Percentiles rank a stretch among this genome's conserved stretches.
Conservation (phyloP, 768 basidiomycete genomes). For the Dentipellis fragilis region DNA sequence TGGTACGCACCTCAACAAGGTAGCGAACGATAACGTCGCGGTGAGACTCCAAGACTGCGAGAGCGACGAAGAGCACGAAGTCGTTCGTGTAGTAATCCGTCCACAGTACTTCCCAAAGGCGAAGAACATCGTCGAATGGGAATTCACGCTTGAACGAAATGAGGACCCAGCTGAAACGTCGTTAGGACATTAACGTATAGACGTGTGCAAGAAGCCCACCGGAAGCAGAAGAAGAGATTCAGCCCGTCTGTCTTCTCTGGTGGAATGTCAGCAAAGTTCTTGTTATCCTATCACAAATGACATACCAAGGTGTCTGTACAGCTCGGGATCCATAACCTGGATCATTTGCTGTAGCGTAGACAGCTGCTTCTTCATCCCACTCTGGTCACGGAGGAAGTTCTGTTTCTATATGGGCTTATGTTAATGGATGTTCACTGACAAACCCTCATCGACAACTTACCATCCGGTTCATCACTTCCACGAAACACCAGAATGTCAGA, state of each 20-base stretch:
- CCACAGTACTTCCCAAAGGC: constrained; percentile 92
- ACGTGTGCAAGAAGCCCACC: constrained; percentile 30
- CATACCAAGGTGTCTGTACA: constrained; percentile 82
- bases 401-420: constrained; percentile 47
- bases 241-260: constrained; percentile 80
- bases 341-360: constrained; percentile 85
- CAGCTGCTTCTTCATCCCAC: constrained; percentile 94
- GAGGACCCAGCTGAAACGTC: constrained; percentile 64
- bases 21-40: constrained; percentile 93
- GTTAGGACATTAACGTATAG: neutral
- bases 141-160: constrained; percentile 98
- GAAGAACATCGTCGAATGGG: constrained; percentile 79
- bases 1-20: constrained; percentile 70
- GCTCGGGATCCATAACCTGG: constrained; percentile 88
- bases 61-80: constrained; percentile 89
- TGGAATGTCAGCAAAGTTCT: neutral
- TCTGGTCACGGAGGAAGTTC: constrained; percentile 94
- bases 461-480: constrained; percentile 91
- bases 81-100: constrained; percentile 81
- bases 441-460: constrained; percentile 33
- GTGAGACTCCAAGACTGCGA: constrained; percentile 91
- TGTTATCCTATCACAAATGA: too few relatives aligned
- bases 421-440: neutral
- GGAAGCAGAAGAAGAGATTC: constrained; percentile 97
- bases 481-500: constrained; percentile 94